Conservation (phyloP, 2,329 filamentous ascomycete genomes). For the Aureobasidium melanogenum region DNA sequence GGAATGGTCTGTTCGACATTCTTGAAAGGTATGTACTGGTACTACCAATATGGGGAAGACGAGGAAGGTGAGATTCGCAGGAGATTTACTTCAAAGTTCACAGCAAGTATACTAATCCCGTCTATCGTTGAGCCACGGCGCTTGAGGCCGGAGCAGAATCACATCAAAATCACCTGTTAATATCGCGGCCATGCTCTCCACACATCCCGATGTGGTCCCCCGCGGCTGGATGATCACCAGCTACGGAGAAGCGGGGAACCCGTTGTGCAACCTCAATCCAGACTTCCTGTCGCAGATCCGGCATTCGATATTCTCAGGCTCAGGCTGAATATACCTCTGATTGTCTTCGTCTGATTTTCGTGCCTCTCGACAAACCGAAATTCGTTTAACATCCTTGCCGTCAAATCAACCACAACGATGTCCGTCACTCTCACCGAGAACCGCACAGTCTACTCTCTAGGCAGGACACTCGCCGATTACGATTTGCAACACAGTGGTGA, state of each 20-base stretch:
- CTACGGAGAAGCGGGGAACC: background rate
- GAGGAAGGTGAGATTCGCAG: background rate
- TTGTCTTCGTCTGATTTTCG: background rate
- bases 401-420: constrained; percentile 21
- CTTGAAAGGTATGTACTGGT: background rate
- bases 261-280: background rate
- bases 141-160: background rate
- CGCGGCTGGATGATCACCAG: background rate
- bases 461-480: constrained; percentile 36
- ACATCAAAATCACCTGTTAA: too few relatives aligned
- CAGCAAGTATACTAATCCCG: background rate
- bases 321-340: background rate
- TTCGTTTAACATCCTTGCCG: background rate
- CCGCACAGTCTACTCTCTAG: constrained; percentile 28
- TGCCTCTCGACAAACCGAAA: background rate
- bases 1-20: constrained; percentile 21
- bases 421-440: constrained; percentile 37
- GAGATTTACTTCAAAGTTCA: background rate
- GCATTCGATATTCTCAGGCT: background rate
- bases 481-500: constrained; percentile 34
- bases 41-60: background rate
- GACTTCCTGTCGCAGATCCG: background rate
- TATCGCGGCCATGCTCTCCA: too few relatives aligned
- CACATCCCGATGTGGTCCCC: background rate
- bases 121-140: background rate